A percentile compares a stretch with the other conserved stretches of the same genome.
phyloP scores from a whole-genome alignment of 2,329 filamentous ascomycete genomes.

The Chaetomium strumarium region DNA sequence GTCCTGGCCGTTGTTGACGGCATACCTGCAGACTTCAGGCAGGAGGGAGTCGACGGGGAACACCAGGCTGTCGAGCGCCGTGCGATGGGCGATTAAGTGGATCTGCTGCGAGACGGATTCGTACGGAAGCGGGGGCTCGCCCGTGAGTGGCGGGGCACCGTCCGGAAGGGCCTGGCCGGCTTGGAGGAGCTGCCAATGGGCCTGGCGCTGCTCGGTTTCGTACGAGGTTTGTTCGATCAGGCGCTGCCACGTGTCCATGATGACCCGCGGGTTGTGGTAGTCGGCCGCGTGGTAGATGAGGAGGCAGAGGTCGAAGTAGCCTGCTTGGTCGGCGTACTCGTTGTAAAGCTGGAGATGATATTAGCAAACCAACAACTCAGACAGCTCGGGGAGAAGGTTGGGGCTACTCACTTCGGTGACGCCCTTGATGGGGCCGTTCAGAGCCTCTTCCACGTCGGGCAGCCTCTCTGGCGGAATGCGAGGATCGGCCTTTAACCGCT shows the following conservation, averaged over 20 bases:
- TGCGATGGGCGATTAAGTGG: slow-evolving; percentile 59
- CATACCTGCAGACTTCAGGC: slow-evolving; percentile 57
- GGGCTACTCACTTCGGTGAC: slow-evolving; percentile 66
- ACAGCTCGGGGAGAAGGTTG: background rate
- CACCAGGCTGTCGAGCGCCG: slow-evolving; percentile 59
- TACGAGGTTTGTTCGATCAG: slow-evolving; percentile 68
- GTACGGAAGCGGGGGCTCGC: slow-evolving; percentile 53
- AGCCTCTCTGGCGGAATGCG: slow-evolving; percentile 61
- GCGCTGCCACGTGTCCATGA: slow-evolving; percentile 77
- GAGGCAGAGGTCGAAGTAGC: slow-evolving; percentile 87
- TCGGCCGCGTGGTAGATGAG: slow-evolving; percentile 89
- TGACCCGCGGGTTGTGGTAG: slow-evolving; percentile 80
- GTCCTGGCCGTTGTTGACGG: slow-evolving; percentile 53
- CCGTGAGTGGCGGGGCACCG: slow-evolving; percentile 24
- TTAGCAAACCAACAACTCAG: background rate
- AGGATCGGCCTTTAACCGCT: slow-evolving; percentile 66
- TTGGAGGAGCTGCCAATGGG: slow-evolving; percentile 33
- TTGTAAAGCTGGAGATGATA: slow-evolving; percentile 70
- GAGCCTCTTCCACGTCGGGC: slow-evolving; percentile 56
- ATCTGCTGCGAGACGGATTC: slow-evolving; percentile 62
- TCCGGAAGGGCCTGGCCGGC: slow-evolving; percentile 37
- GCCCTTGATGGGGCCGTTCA: slow-evolving; percentile 73
- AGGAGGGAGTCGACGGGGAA: slow-evolving; percentile 59
- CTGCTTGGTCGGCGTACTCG: slow-evolving; percentile 77
- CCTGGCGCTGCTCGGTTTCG: slow-evolving; percentile 41